A percentile compares a stretch with the other conserved stretches of the same genome.
phyloP scores from a whole-genome alignment of 225 moss, liverwort and hornwort species.

The Bryoerythrophyllum caledonicum region DNA sequence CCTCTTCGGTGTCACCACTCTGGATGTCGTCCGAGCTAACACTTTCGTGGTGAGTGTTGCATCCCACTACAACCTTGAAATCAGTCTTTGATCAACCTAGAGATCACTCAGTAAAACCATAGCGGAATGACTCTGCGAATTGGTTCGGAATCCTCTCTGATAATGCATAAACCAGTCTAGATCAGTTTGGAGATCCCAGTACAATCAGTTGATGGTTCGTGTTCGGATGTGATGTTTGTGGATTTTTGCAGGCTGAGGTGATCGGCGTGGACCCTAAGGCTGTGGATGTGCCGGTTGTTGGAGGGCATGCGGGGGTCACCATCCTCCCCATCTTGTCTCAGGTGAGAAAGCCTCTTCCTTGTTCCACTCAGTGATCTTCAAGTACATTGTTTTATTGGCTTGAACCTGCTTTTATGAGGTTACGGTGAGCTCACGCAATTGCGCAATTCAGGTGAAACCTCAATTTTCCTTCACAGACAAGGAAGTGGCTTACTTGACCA shows the following conservation, averaged over 20 bases:
- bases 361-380: not conserved
- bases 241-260: constrained; percentile 59
- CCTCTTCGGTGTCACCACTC: constrained; percentile 92
- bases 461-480: constrained; percentile 69
- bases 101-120: no score
- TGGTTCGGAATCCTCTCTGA: no score
- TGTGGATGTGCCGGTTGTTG: constrained; percentile 91
- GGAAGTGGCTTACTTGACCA: constrained; percentile 88
- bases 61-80: no score
- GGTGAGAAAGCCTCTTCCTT: constrained; percentile 42
- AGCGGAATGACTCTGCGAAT: no score
- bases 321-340: constrained; percentile 96
- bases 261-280: constrained; percentile 72
- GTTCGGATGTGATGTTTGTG: not conserved
- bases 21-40: constrained; percentile 96
- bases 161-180: not conserved
- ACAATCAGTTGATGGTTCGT: no score
- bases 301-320: constrained; percentile 97
- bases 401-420: no score
- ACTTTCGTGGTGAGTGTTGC: constrained; percentile 69
- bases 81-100: no score
- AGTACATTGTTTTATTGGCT: no score
- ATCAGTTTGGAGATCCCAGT: not conserved
- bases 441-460: constrained; percentile 48
- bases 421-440: no score